Evolutionary conservation across 305 asterid species (phyloP), one percentile per base, ranked within the genome.

Genomic region (Solanum hybrid): DNA sequence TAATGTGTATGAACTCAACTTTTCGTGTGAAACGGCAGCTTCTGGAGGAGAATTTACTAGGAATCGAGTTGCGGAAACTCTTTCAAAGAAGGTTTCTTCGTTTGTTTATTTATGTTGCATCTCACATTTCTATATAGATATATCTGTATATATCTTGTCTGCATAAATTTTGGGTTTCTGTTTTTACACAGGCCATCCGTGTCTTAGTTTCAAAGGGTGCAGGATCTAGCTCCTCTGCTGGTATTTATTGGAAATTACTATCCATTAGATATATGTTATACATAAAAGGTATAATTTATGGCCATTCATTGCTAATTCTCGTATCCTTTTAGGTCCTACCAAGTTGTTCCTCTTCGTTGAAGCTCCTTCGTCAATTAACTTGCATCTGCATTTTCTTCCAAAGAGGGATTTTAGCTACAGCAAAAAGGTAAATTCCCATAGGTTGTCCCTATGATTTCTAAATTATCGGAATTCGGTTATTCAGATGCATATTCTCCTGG

Each of bases 351-450:
- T 97, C 91, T 86, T 97, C 92, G 98, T 95, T 92, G 93, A 94
- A 94, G 98, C 98, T 91, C 98, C 98, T 27, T 92, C 97, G 51
- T 91, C 92, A 85, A 89, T 95, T 85, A 92, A 90, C 91, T 79
- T 94, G 93, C 97, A 98, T 88, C 36, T 91, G 92, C 98, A 96
- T 91, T 97, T 97, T 94, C 98, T 95, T 89, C 99, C 98, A 87
- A 96, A 97, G 92, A 99, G 98, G 1, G 98, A 95, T 91, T 94
- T 95, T 88, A 94, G 92, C 37, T 94, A 89, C 92, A 93, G 90
- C 85, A 94, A 93, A 91, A 97, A 97, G 99, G 99, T 95, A 91
- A 60, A 12, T 11, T 69, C 34, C 76, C 81, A 29, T 6, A 51
- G 31, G 22, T 11, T 84, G 75, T 51, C 69, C 40, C 31, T 20